Evolutionary conservation across 805 yeast species (phyloP), one percentile per base, ranked within the genome.

Genomic region (Yamadazyma endophytica): DNA sequence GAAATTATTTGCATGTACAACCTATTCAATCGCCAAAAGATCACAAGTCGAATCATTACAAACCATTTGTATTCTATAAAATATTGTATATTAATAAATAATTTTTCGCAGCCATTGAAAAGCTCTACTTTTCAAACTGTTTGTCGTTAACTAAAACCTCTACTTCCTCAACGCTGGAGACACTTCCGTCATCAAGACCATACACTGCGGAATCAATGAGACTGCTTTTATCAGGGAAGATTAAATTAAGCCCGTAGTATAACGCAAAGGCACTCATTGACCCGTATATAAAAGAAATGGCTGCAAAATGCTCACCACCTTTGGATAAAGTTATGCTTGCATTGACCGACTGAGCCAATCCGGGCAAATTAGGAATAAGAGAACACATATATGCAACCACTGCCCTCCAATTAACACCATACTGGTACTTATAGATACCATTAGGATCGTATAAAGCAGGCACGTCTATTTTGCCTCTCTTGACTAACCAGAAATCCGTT

Each of bases 351-450:
- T 15, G 31, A 9, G 41, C 40, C 19, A 40, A 34, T 6, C 44
- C 44, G 14, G 44, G 44, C 22, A 40, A 40, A 17, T 34, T 33
- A 12, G 44, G 44, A 5, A 32, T 39, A 12, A 50, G 44, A 4
- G 54, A 51, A 24, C 50, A 43, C 24, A 49, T 20, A 34, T 47
- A 37, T 9, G 44, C 39, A 4, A 34, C 39, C 2, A 24, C 38
- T 14, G 42, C 44, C 25, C 40, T 36, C 42, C 42, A 38, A 18
- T 38, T 38, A 12, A 32, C 18, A 12, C 42, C 42, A 21, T 34
- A 32, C 17, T 63, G 15, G 56, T 70, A 11, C 29, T 54, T 6
- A 39, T 66, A 23, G 38, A 58, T 28, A 40, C 62, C 27, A 39
- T 50, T 13, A 47, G 47, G 40, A 40, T 56, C 6, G 39, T 62